Evolutionary conservation across 768 basidiomycete species (phyloP).

Genomic region (Rhizopogon salebrosus): DNA sequence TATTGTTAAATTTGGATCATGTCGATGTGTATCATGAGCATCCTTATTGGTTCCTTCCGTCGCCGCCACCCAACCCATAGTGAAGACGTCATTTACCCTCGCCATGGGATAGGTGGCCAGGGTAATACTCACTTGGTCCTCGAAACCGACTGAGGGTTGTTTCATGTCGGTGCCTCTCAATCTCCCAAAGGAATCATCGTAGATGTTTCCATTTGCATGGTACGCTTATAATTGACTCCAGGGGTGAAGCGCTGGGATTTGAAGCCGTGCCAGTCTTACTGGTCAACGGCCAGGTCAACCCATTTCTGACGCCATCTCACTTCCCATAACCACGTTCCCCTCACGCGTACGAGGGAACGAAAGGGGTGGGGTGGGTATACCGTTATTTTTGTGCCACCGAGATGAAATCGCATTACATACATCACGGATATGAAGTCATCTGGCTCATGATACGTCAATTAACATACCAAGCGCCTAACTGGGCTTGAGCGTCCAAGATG

Average conservation of each 20-base stretch:
- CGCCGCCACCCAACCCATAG: neutral
- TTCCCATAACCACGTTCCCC: neutral
- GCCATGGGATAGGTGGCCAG: neutral
- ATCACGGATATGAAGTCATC: neutral
- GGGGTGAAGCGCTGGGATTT: neutral
- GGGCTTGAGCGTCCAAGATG: neutral
- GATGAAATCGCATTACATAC: neutral
- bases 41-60: neutral
- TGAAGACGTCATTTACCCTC: neutral
- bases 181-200: no score
- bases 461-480: neutral
- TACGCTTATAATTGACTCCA: neutral
- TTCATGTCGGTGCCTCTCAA: neutral
- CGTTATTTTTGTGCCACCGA: neutral
- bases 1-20: neutral
- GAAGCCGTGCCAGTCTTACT: neutral
- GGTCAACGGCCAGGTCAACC: neutral
- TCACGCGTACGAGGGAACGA: neutral
- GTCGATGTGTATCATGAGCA: neutral
- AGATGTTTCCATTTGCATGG: neutral
- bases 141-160: neutral
- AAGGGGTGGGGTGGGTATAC: no score
- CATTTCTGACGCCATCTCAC: neutral
- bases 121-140: neutral
- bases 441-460: neutral